Conservation (phyloP, 768 basidiomycete species). For the Pleurotus cornucopiae region DNA sequence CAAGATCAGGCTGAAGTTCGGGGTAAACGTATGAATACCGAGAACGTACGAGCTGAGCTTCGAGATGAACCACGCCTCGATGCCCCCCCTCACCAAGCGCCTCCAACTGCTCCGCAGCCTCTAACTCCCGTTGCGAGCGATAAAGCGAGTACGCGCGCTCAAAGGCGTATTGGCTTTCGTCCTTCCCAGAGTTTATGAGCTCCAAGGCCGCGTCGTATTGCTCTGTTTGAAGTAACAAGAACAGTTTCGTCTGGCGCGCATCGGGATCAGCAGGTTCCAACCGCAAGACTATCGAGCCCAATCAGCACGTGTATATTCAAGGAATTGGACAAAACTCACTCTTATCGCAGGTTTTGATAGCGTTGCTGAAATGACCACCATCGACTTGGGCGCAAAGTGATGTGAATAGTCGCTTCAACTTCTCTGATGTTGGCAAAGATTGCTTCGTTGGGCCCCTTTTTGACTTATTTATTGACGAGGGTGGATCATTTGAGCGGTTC, state of each 20-base stretch:
- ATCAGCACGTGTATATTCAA: not conserved
- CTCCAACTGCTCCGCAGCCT: conserved; percentile 53
- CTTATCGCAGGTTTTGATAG: conserved; percentile 90
- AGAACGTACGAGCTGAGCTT: conserved; percentile 78
- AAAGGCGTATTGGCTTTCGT: conserved; percentile 37
- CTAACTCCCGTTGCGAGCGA: conserved; percentile 71
- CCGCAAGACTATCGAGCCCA: conserved; percentile 52
- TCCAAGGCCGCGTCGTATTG: conserved; percentile 68
- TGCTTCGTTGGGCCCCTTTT: conserved; percentile 26
- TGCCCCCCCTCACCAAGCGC: conserved; percentile 48
- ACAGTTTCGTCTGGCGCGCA: conserved; percentile 80
- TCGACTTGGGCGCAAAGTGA: conserved; percentile 86
- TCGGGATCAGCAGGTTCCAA: conserved; percentile 65
- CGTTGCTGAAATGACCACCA: conserved; percentile 81
- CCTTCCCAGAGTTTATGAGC: conserved; percentile 35
- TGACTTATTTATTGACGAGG: conserved; percentile 14
- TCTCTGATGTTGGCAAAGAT: conserved; percentile 28
- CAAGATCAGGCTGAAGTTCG: no score
- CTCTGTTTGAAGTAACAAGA: conserved; percentile 83
- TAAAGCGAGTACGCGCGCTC: conserved; percentile 84
- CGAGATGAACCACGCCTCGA: conserved; percentile 71
- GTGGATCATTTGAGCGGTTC: conserved; percentile 11
- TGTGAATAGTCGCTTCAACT: conserved; percentile 60
- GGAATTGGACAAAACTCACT: conserved; percentile 36
- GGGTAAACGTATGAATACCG: not conserved